Conservation (phyloP, 306 rosid species). For the Citrullus amarus region DNA sequence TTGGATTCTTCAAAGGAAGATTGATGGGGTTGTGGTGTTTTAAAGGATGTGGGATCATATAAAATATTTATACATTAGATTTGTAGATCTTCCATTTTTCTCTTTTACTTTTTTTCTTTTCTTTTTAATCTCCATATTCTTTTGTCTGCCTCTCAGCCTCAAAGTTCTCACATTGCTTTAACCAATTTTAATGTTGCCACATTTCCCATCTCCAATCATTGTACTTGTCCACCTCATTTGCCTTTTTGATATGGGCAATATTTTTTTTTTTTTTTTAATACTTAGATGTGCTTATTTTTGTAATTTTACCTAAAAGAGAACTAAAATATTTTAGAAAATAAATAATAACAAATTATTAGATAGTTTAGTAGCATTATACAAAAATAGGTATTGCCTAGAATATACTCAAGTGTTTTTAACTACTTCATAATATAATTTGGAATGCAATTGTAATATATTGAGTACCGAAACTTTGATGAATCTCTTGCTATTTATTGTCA, state of each 20-base stretch:
- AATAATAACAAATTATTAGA: no score
- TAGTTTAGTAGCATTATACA: no score
- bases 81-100: neutral
- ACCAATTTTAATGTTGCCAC: neutral
- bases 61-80: neutral
- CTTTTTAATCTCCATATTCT: neutral
- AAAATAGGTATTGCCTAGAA: no score
- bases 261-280: no score
- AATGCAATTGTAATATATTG: no score
- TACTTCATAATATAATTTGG: no score
- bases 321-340: no score
- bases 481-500: no score
- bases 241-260: neutral
- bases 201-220: conserved; percentile 4
- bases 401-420: no score
- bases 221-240: neutral
- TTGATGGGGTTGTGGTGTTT: neutral
- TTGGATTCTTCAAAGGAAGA: neutral
- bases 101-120: neutral
- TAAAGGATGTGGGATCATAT: neutral
- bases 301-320: no score
- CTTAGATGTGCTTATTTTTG: no score
- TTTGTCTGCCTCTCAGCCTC: neutral
- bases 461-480: no score
- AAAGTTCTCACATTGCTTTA: neutral